Evolutionary conservation across 2,329 filamentous ascomycete genomes (phyloP).

Genomic region (Xylaria sp.): DNA sequence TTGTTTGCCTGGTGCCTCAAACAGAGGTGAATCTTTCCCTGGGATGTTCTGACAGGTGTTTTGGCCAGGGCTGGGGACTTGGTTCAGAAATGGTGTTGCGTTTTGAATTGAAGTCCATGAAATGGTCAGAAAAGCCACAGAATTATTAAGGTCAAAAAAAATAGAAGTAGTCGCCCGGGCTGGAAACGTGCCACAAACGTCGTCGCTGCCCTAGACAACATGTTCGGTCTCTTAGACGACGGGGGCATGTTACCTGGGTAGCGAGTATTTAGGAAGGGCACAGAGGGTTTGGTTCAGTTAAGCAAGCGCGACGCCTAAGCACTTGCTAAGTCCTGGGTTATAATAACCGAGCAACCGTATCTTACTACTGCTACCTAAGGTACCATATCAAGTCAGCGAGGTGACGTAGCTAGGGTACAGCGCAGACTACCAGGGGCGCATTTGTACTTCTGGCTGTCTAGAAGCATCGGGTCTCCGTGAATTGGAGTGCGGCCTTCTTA

Average conservation of each 20-base stretch:
- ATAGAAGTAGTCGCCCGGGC: too few species aligned
- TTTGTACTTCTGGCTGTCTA: background rate
- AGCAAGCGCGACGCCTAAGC: background rate
- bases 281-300: background rate
- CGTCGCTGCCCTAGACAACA: background rate
- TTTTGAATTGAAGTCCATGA: too few species aligned
- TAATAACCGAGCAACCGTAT: background rate
- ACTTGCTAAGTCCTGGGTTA: too few species aligned
- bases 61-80: too few species aligned
- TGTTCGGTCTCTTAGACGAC: background rate
- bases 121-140: too few species aligned
- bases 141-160: too few species aligned
- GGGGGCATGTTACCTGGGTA: background rate
- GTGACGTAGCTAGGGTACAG: background rate
- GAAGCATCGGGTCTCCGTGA: background rate
- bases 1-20: too few species aligned
- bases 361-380: background rate
- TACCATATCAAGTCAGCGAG: background rate
- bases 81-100: too few species aligned
- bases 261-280: background rate
- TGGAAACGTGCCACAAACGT: background rate
- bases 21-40: too few species aligned
- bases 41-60: too few species aligned
- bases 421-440: background rate
- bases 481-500: background rate